Evolutionary conservation across 78 protist genomes (phyloP), one percentile per base, ranked within the genome.

Genomic region (Neovahlkampfia damariscottae): DNA sequence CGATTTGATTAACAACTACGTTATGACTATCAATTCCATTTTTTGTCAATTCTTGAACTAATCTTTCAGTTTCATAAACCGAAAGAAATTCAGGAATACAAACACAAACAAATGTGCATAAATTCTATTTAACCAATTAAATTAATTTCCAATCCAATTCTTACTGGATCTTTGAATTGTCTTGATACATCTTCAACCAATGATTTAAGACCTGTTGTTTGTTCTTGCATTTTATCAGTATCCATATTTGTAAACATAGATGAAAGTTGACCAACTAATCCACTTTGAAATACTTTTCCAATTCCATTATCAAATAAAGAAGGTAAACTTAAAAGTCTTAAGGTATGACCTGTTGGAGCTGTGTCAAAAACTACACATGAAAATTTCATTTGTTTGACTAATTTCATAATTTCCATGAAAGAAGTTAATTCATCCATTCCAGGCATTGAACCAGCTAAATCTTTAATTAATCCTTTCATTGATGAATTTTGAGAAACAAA

Each of bases 291-390:
- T 40, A 89, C 40, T 72, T 84, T 87, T 10, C 62, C 69, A 30
- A 92, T 4, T 74, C 85, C 85, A 34, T 78, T 85, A 41, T 93
- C 93, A 41, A 93, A 19, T 19, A 83, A 27, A 41, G 73, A 36
- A 30, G 99, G 98, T 39, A 96, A 80, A 10, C 83, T 39, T 6
- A 96, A 79, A 19, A 98, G 70, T 19, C 98, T 89, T 41, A 98
- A 88, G 0, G 99, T 96, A 78, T 98, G 99, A 28, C 99, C 99
- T 0, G 99, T 98, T n/a, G 99, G 99, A 0, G 99, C 99, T 30
- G 99, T 98, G 84, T 98, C 99, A 41, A 98, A 95, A 9, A 98
- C 93, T 8, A 94, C 76, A 29, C 82, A 78, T 10, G 80, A 82
- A 88, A 82, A 94, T 19, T 92, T 82, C 84, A 87, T 71, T 31